Evolutionary conservation across 2,329 filamentous ascomycete species (phyloP).

Genomic region (Claviceps sp.): DNA sequence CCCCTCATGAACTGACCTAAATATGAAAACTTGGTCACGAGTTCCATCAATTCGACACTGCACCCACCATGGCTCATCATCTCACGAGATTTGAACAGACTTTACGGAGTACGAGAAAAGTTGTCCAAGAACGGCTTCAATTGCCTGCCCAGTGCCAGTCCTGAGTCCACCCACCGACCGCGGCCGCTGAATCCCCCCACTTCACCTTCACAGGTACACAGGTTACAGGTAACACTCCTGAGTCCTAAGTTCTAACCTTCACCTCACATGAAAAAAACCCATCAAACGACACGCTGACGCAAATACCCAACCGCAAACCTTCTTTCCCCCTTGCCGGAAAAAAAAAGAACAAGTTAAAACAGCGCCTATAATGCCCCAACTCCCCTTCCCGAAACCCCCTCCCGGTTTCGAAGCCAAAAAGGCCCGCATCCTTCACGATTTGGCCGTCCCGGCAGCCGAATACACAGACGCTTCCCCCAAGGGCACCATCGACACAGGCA

Average conservation of each 20-base stretch:
- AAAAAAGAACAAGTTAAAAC: neutral
- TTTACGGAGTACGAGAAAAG: neutral
- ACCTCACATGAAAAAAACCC: too few species aligned
- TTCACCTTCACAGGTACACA: too few species aligned
- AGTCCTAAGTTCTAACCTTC: too few species aligned
- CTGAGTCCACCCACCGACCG: too few species aligned
- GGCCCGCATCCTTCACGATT: conserved; percentile 54
- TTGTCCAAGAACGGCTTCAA: neutral
- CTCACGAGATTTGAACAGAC: neutral
- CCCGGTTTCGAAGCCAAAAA: conserved; percentile 49
- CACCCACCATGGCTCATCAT: neutral
- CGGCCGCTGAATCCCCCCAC: too few species aligned
- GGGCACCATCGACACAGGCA: conserved; percentile 68
- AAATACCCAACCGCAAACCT: too few species aligned
- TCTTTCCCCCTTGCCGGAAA: neutral
- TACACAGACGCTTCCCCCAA: conserved; percentile 84
- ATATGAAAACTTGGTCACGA: too few species aligned
- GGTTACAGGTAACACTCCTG: too few species aligned
- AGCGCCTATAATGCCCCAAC: conserved; percentile 13
- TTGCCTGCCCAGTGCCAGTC: too few species aligned
- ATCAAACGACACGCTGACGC: too few species aligned
- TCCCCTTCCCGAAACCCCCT: conserved; percentile 17
- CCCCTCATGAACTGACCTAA: neutral
- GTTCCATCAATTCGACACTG: neutral
- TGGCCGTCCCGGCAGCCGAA: conserved; percentile 52